phyloP scores from a whole-genome alignment of 2,329 filamentous ascomycete genomes.

The Cercospora sp. region DNA sequence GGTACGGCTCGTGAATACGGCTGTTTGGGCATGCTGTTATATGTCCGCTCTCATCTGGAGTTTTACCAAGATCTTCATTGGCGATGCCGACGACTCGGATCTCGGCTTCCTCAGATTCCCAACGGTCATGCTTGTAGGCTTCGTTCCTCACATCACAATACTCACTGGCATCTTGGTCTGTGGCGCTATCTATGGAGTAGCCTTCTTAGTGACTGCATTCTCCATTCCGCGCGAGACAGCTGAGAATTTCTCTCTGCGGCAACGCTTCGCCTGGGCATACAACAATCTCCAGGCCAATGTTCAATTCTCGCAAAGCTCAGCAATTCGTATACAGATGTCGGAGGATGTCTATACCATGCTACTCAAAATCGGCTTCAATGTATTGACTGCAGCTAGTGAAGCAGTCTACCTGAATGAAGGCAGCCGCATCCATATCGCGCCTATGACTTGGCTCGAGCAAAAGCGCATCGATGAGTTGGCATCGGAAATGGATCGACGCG shows the following conservation, averaged over 20 bases:
- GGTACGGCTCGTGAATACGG: conserved; percentile 82
- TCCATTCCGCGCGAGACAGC: conserved; percentile 58
- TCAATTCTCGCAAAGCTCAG: conserved; percentile 65
- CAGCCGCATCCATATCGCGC: conserved; percentile 67
- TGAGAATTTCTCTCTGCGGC: conserved; percentile 49
- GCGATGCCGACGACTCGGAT: conserved; percentile 60
- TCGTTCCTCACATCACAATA: conserved; percentile 90
- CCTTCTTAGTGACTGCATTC: conserved; percentile 72
- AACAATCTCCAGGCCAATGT: conserved; percentile 90
- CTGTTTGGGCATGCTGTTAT: conserved; percentile 85
- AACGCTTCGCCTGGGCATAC: conserved; percentile 71
- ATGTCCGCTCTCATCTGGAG: conserved; percentile 84
- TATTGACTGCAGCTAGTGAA: conserved; percentile 90
- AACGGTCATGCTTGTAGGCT: conserved; percentile 91
- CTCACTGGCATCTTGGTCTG: conserved; percentile 76
- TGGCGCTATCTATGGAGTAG: conserved; percentile 72
- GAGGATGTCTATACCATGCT: conserved; percentile 96
- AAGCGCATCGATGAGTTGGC: conserved; percentile 79
- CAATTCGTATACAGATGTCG: conserved; percentile 75
- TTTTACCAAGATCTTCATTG: conserved; percentile 50
- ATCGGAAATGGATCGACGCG: conserved; percentile 43
- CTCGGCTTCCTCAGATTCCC: conserved; percentile 79
- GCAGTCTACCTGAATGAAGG: conserved; percentile 96
- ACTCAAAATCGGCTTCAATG: conserved; percentile 80
- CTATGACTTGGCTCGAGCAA: conserved; percentile 88